Evolutionary conservation across 345 rosid species (phyloP), one percentile per base, ranked within the genome.

Genomic region (Eucalyptus sp.): DNA sequence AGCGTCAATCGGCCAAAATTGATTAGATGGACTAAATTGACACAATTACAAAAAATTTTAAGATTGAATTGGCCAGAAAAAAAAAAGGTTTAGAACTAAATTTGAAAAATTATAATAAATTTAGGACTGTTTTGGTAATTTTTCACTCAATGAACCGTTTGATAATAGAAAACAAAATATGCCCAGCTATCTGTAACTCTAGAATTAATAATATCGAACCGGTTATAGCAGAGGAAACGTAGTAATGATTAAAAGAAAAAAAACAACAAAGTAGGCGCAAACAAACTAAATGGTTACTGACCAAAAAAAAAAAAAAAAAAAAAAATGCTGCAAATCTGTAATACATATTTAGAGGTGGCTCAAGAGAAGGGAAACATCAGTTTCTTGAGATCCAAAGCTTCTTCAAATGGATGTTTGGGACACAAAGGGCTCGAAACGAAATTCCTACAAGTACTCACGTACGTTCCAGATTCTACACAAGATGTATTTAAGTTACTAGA

Each of bases 1-100:
- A 18, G 10, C 0, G 0, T 0, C 6, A 52, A 52, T 52, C 0
- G 10, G 4, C 58, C 58, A 52, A 52, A 18, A 52, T 52, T 52
- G 24, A 18, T 52, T 52, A 52, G 1, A 52, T 18, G 56, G 18
- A 44, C 10, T 44, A 2, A 44, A 44, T 44, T 44, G 48, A 44
- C 10, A 44, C 48, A 52, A 18, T 52, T 52, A 7, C 24, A 52
- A 52, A 18, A 52, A 52, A 18, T 2, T 52, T 52, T 52, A 7
- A 52, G 24, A 18, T 0, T 52, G 0, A 52, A 18, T 52, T 18
- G 58, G 0, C 58, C 1, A 50, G 7, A 15, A 18, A 7, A 52
- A 50, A 52, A 52, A 0, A 52, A 18, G 24, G 24, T 18, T 52
- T 52, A 1, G 2, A 10, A 52, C 0, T 52, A 10, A 52, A 52